These are phyloP conservation scores for Aspergillus aculeatinus DNA, from an alignment of 2,329 filamentous ascomycete genomes.

Conservation along the genomic window DNA sequence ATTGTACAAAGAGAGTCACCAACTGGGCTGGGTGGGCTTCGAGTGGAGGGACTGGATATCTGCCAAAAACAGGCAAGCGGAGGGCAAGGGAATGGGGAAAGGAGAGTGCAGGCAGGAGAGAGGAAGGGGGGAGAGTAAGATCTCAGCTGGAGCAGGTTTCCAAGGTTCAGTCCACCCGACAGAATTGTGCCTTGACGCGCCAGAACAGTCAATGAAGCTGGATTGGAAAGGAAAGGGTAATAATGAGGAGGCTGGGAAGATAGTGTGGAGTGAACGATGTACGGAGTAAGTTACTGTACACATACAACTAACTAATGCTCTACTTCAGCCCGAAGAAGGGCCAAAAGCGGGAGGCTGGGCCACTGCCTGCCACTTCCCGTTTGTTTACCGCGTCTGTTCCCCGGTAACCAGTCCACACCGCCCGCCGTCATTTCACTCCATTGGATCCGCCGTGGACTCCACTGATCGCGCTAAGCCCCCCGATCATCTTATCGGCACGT, in stretches of 20 bases:
- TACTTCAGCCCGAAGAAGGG: neutral
- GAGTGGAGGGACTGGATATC: slow-evolving; percentile 1
- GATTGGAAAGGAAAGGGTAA: slow-evolving; percentile 20
- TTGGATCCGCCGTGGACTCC: neutral
- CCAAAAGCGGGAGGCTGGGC: slow-evolving; percentile 41
- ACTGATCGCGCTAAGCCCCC: slow-evolving; percentile 12
- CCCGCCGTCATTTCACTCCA: slow-evolving; percentile 19
- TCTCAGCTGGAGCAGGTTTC: slow-evolving; percentile 37
- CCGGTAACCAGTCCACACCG: slow-evolving; percentile 36
- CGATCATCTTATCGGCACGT: slow-evolving; percentile 17
- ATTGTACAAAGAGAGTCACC: slow-evolving; percentile 5
- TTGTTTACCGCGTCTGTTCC: slow-evolving; percentile 43
- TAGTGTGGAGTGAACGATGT: slow-evolving; percentile 16
- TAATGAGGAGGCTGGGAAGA: slow-evolving; percentile 43
- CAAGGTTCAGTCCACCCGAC: slow-evolving; percentile 3
- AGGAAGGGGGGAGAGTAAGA: slow-evolving; percentile 26
- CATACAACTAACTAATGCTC: no score
- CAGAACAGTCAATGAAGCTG: slow-evolving; percentile 7
- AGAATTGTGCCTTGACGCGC: slow-evolving; percentile 5
- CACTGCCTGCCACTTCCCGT: slow-evolving; percentile 25
- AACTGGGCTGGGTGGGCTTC: neutral
- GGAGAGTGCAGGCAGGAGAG: slow-evolving; percentile 28
- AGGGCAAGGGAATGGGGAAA: slow-evolving; percentile 25
- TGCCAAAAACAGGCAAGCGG: slow-evolving; percentile 22
- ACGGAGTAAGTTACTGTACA: no score